A percentile compares a stretch with the other conserved stretches of the same genome.
phyloP scores from a whole-genome alignment of 108 stramenopile genomes.

The Skeletonema marinoi region DNA sequence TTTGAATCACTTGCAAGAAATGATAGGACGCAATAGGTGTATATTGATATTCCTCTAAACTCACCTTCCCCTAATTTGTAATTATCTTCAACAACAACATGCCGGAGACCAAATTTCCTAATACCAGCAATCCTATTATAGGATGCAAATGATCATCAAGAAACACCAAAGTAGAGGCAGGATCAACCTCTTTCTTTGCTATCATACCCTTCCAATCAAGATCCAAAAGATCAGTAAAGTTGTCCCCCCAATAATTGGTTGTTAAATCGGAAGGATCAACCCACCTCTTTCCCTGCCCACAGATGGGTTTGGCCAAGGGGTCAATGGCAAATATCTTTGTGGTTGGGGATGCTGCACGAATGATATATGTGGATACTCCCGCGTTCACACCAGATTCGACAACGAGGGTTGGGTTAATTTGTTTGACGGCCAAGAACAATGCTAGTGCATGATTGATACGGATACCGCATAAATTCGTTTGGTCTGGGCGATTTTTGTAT shows the following conservation, averaged over 20 bases:
- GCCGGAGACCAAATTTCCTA: slow-evolving; percentile 26
- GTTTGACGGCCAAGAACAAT: slow-evolving; percentile 11
- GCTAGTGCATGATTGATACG: slow-evolving; percentile 38
- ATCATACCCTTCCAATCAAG: slow-evolving; percentile 18
- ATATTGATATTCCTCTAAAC: too few relatives aligned
- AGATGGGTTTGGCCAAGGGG: slow-evolving; percentile 24
- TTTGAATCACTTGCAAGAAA: too few relatives aligned
- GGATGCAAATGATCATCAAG: slow-evolving; percentile 29
- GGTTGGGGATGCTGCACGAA: slow-evolving; percentile 21
- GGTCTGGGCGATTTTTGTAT: slow-evolving; percentile 35
- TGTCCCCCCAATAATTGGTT: slow-evolving; percentile 9
- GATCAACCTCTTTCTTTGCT: slow-evolving; percentile 10
- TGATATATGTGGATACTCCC: slow-evolving; percentile 34
- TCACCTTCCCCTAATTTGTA: slow-evolving; percentile 29
- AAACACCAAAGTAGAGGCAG: slow-evolving; percentile 25
- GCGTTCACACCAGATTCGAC: slow-evolving; percentile 44
- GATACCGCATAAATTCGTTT: slow-evolving; percentile 34
- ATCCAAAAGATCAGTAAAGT: slow-evolving; percentile 24
- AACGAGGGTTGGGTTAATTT: slow-evolving; percentile 21
- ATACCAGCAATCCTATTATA: neutral
- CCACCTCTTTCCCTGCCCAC: slow-evolving; percentile 31
- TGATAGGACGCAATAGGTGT: too few relatives aligned
- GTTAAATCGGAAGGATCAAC: slow-evolving; percentile 12
- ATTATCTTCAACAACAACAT: slow-evolving; percentile 44
- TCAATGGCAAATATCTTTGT: slow-evolving; percentile 26